These are phyloP conservation scores for Claviceps pazoutovae DNA, from an alignment of 2,329 filamentous ascomycete species.

Conservation along the genomic window DNA sequence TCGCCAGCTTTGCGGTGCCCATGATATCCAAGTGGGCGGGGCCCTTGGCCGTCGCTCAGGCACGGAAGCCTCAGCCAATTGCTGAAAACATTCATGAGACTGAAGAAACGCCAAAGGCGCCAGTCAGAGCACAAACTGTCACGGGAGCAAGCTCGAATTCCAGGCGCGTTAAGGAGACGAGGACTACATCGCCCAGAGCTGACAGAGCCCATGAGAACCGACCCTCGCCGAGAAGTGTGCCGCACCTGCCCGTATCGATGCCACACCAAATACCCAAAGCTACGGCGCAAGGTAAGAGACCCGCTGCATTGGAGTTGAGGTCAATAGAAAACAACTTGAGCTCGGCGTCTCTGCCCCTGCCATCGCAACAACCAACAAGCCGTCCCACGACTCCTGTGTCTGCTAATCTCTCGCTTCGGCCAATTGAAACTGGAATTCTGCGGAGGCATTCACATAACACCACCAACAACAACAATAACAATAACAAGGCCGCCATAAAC, in stretches of 20 bases:
- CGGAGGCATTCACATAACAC: slow-evolving; percentile 46
- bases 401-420: slow-evolving; percentile 32
- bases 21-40: slow-evolving; percentile 66
- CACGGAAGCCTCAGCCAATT: slow-evolving; percentile 51
- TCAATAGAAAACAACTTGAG: slow-evolving; percentile 48
- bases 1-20: slow-evolving; percentile 63
- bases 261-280: slow-evolving; percentile 17
- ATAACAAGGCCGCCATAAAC: slow-evolving; percentile 40
- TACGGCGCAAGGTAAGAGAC: slow-evolving; percentile 26
- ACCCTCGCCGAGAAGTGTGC: slow-evolving; percentile 13
- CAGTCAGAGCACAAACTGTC: slow-evolving; percentile 54
- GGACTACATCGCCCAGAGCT: slow-evolving; percentile 26
- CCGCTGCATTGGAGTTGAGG: slow-evolving; percentile 37
- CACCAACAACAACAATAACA: slow-evolving; percentile 35
- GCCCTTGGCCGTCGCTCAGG: slow-evolving; percentile 68
- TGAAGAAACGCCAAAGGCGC: slow-evolving; percentile 32
- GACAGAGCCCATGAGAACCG: slow-evolving; percentile 17
- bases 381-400: slow-evolving; percentile 45
- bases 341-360: slow-evolving; percentile 53
- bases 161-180: slow-evolving; percentile 31
- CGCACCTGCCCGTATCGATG: slow-evolving; percentile 10
- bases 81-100: slow-evolving; percentile 18
- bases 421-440: slow-evolving; percentile 31
- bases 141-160: slow-evolving; percentile 34
- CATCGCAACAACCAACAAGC: slow-evolving; percentile 38